A percentile compares a stretch with the other conserved stretches of the same genome.
Evolutionary conservation across 148 eudicot genomes (phyloP).

Genomic region (Cornus kousa): DNA sequence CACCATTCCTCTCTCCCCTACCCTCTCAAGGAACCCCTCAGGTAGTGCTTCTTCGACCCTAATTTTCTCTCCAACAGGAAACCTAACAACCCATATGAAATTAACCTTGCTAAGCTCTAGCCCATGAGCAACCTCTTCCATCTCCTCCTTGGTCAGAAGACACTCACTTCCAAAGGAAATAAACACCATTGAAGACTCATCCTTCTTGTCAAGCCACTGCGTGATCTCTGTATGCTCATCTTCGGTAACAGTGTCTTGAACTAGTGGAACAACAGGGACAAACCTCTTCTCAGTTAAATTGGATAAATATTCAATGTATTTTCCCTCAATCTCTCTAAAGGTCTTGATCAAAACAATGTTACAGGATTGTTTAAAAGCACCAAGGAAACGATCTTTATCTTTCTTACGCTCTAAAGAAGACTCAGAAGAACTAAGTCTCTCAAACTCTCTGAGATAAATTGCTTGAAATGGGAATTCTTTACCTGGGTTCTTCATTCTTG

Average conservation of each 20-base stretch:
- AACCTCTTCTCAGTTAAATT: conserved; percentile 3
- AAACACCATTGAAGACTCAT: conserved; percentile 20
- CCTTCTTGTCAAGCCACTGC: conserved; percentile 29
- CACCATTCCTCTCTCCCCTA: conserved; percentile 22
- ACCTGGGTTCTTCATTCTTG: not conserved
- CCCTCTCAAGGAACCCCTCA: conserved; percentile 22
- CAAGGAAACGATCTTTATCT: not conserved
- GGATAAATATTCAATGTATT: conserved; percentile 16
- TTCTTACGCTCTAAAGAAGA: not conserved
- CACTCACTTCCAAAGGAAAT: conserved; percentile 35
- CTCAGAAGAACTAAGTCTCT: no score
- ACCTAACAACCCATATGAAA: conserved; percentile 33
- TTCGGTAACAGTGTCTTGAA: conserved; percentile 10
- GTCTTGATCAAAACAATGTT: conserved; percentile 18
- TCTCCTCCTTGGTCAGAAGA: conserved; percentile 23
- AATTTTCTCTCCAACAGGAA: conserved; percentile 17
- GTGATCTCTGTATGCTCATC: conserved; percentile 5
- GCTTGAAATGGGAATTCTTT: conserved; percentile 21
- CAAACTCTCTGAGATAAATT: conserved; percentile 6
- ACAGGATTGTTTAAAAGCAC: conserved; percentile 2
- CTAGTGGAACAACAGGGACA: conserved; percentile 27
- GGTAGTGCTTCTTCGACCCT: conserved; percentile 17
- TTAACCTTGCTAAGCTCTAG: conserved; percentile 28
- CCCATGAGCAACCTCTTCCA: conserved; percentile 31
- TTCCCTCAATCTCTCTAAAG: conserved; percentile 28